Conservation (phyloP, 2,329 filamentous ascomycete genomes). For the Emergomyces africanus region DNA sequence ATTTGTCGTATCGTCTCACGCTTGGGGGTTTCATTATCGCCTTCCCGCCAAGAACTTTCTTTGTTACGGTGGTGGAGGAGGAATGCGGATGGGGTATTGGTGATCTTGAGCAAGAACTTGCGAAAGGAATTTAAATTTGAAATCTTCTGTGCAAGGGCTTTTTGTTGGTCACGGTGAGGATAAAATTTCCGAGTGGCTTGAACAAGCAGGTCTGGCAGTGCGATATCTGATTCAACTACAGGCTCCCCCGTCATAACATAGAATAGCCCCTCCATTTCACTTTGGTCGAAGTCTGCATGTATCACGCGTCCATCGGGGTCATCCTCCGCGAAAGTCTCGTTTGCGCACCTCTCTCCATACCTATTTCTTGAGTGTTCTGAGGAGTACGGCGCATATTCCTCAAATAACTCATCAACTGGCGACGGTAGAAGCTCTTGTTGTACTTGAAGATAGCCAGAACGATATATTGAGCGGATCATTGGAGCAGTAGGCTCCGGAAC, state of each 20-base stretch:
- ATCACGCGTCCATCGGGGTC: conserved; percentile 4
- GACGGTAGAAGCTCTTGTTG: conserved; percentile 5
- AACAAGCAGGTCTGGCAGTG: conserved; percentile 14
- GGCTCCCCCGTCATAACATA: conserved; percentile 5
- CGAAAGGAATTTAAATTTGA: not conserved
- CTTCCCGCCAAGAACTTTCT: not conserved
- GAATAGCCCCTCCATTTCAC: conserved; percentile 15
- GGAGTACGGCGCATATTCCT: conserved; percentile 1
- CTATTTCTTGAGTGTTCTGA: not conserved
- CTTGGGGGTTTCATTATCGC: not conserved
- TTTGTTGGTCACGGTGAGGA: not conserved
- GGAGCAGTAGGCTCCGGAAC: not conserved
- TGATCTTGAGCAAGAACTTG: not conserved
- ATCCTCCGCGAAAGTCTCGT: not conserved
- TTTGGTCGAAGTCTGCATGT: conserved; percentile 17
- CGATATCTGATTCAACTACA: conserved; percentile 8
- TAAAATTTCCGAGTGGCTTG: conserved; percentile 1
- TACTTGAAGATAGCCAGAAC: conserved; percentile 10
- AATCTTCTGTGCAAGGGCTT: not conserved
- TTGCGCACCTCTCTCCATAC: not conserved
- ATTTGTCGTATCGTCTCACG: not conserved
- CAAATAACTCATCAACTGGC: not conserved
- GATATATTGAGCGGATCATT: conserved; percentile 8
- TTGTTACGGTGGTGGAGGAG: not conserved
- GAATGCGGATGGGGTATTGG: not conserved